phyloP scores from a whole-genome alignment of 2,329 filamentous ascomycete genomes.

The Fusarium cyanostomum region DNA sequence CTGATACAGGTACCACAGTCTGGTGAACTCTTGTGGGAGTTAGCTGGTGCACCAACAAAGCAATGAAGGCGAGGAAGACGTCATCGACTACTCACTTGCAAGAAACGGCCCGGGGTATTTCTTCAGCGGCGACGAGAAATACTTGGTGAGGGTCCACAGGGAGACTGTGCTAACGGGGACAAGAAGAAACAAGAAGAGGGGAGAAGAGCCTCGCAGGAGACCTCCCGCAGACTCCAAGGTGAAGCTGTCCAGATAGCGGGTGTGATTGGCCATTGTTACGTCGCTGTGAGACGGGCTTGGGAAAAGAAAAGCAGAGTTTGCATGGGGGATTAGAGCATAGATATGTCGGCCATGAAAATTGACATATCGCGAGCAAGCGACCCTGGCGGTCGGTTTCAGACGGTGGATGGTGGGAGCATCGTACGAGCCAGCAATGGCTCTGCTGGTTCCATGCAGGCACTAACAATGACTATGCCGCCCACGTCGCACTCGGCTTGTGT shows the following conservation, averaged over 20 bases:
- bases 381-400: not conserved
- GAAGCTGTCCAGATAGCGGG: not conserved
- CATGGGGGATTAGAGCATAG: not conserved
- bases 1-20: constrained; percentile 50
- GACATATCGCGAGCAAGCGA: not conserved
- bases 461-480: not conserved
- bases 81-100: constrained; percentile 37
- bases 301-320: not conserved
- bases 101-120: constrained; percentile 47
- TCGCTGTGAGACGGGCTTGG: not conserved
- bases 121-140: constrained; percentile 39
- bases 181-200: constrained; percentile 5
- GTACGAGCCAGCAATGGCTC: not conserved
- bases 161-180: constrained; percentile 4
- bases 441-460: not conserved
- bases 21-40: constrained; percentile 42
- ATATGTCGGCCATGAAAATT: constrained; percentile 4
- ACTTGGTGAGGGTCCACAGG: constrained; percentile 21
- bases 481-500: not conserved
- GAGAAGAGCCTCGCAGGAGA: not conserved
- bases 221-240: constrained; percentile 1
- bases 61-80: not conserved
- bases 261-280: constrained; percentile 12
- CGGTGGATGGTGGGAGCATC: not conserved
- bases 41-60: not conserved